A percentile compares a stretch with the other conserved stretches of the same genome.
These are phyloP conservation scores for Senna tora DNA, from an alignment of 306 rosid species.

Conservation along the genomic window DNA sequence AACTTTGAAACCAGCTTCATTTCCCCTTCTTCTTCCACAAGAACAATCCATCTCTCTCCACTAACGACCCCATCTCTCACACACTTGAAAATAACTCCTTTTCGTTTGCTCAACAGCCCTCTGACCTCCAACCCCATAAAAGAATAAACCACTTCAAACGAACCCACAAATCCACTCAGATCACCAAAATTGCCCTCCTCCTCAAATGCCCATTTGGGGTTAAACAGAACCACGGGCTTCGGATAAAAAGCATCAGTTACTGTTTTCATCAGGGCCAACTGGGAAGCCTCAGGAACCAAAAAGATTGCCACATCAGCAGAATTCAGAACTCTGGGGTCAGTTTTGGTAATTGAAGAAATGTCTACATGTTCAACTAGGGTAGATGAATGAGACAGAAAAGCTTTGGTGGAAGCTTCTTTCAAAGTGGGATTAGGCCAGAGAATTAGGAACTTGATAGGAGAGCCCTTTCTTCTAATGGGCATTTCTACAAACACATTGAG, in stretches of 20 bases:
- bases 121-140: constrained; percentile 88
- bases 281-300: constrained; percentile 62
- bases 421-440: constrained; percentile 59
- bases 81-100: constrained; percentile 78
- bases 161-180: constrained; percentile 62
- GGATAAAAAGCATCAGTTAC: constrained; percentile 62
- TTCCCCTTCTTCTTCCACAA: constrained; percentile 84
- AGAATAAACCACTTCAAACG: constrained; percentile 87
- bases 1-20: constrained; percentile 64
- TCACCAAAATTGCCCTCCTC: constrained; percentile 70
- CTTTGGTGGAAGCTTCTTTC: constrained; percentile 54
- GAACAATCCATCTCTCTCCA: constrained; percentile 77
- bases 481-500: constrained; percentile 62
- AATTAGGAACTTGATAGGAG: constrained; percentile 52
- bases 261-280: constrained; percentile 49
- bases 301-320: constrained; percentile 71
- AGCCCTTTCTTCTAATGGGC: constrained; percentile 67
- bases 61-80: constrained; percentile 85
- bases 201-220: constrained; percentile 84
- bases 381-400: constrained; percentile 53
- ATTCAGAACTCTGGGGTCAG: constrained; percentile 48
- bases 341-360: constrained; percentile 48
- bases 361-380: constrained; percentile 56
- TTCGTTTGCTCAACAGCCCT: constrained; percentile 71
- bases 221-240: constrained; percentile 79